Percentiles rank a stretch among this genome's conserved stretches.
Conservation (phyloP, 2,329 filamentous ascomycete species). For the Ophiostoma quercus region DNA sequence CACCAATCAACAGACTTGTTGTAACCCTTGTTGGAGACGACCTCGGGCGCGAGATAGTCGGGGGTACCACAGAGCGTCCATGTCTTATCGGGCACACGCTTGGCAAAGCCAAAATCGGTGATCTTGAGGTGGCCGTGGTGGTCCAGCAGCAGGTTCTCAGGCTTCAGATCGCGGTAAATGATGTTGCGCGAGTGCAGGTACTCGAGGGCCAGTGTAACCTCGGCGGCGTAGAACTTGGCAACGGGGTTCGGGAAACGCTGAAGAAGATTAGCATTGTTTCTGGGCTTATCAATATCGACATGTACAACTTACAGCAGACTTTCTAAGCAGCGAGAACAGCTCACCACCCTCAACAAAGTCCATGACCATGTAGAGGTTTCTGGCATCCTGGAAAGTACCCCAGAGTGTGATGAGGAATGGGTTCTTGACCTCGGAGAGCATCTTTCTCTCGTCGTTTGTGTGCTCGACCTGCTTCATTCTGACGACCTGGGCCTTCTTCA, state of each 20-base stretch:
- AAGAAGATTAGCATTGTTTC: background rate
- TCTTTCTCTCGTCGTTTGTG: conserved; percentile 93
- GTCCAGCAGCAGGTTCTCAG: conserved; percentile 87
- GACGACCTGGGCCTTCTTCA: conserved; percentile 97
- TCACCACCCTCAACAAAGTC: conserved; percentile 99
- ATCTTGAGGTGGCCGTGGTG: conserved; percentile 94
- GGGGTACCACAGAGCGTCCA: conserved; percentile 98
- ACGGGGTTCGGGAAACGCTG: conserved; percentile 98
- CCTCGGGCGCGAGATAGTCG: conserved; percentile 94
- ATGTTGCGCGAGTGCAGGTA: conserved; percentile 93
- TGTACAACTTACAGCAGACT: conserved; percentile 66
- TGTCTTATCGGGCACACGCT: conserved; percentile 96
- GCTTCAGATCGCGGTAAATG: conserved; percentile 96
- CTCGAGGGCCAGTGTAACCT: conserved; percentile 91
- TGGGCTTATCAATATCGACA: background rate
- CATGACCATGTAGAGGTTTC: conserved; percentile 99
- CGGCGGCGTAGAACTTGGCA: conserved; percentile 97
- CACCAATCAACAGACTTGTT: conserved; percentile 99
- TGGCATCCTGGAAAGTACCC: conserved; percentile 95
- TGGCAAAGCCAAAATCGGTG: conserved; percentile 97
- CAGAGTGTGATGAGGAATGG: conserved; percentile 96
- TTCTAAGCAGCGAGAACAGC: conserved; percentile 88
- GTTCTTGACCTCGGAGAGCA: conserved; percentile 95
- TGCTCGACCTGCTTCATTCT: conserved; percentile 99
- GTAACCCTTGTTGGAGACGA: conserved; percentile 98